These are phyloP conservation scores for Zygosaccharomyces pseudobailii DNA, from an alignment of 1,139 yeast species.

Conservation along the genomic window DNA sequence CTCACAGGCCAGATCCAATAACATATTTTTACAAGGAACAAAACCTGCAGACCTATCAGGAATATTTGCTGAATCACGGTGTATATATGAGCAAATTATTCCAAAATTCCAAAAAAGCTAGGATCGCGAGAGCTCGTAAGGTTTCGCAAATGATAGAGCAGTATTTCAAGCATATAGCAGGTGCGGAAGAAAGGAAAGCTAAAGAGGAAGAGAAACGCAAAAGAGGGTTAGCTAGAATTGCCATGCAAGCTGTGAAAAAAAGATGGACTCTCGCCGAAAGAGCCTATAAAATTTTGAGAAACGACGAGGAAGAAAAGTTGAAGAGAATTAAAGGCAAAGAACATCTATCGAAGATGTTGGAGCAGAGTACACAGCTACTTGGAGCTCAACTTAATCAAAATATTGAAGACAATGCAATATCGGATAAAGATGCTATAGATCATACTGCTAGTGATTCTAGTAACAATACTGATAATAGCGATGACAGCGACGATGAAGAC, in stretches of 20 bases:
- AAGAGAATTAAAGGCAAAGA: slow-evolving; percentile 77
- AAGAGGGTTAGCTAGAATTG: slow-evolving; percentile 65
- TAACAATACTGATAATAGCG: slow-evolving; percentile 19
- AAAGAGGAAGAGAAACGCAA: slow-evolving; percentile 67
- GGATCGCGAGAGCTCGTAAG: slow-evolving; percentile 64
- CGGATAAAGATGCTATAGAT: slow-evolving; percentile 16
- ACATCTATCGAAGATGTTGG: slow-evolving; percentile 82
- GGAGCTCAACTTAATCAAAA: slow-evolving; percentile 66
- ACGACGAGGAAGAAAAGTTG: slow-evolving; percentile 60
- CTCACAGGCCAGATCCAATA: slow-evolving; percentile 29
- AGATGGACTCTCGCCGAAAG: slow-evolving; percentile 90
- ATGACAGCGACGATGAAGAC: slow-evolving; percentile 22
- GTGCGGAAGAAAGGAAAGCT: slow-evolving; percentile 79
- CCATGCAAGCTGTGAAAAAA: slow-evolving; percentile 79
- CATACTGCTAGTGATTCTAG: slow-evolving; percentile 10
- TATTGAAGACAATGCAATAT: slow-evolving; percentile 10
- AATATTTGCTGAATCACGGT: slow-evolving; percentile 75
- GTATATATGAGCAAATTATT: slow-evolving; percentile 65
- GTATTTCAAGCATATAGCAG: slow-evolving; percentile 79
- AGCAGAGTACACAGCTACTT: slow-evolving; percentile 82
- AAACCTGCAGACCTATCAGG: slow-evolving; percentile 55
- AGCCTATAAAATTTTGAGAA: slow-evolving; percentile 54
- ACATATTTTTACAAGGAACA: slow-evolving; percentile 31
- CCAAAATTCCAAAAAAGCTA: slow-evolving; percentile 60
- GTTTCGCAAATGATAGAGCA: slow-evolving; percentile 79